A percentile compares a stretch with the other conserved stretches of the same genome.
These are phyloP conservation scores for Hymenoscyphus infarciens DNA, from an alignment of 2,329 filamentous ascomycete genomes.

Conservation along the genomic window DNA sequence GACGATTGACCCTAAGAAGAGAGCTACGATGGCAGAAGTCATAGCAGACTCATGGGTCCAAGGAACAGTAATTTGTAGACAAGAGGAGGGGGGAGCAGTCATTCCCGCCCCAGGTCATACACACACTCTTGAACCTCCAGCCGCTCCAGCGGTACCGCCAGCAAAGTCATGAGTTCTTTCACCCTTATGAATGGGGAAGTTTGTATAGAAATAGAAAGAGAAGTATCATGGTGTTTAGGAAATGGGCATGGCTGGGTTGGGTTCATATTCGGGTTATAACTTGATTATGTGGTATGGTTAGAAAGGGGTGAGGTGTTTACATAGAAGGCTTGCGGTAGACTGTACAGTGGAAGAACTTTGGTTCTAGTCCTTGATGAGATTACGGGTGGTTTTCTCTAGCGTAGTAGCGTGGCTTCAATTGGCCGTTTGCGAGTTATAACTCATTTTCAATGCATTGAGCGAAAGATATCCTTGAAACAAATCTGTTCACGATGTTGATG, in stretches of 20 bases:
- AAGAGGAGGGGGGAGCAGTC: conserved; percentile 69
- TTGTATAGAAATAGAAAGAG: conserved; percentile 17
- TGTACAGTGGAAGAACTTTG: conserved; percentile 23
- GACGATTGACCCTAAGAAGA: conserved; percentile 76
- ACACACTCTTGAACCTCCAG: conserved; percentile 77
- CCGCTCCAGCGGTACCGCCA: conserved; percentile 37
- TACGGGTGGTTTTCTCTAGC: background rate
- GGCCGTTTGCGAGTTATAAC: conserved; percentile 6
- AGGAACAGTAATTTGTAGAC: conserved; percentile 77
- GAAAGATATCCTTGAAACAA: conserved; percentile 1
- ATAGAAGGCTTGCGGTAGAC: conserved; percentile 23
- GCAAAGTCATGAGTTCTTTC: conserved; percentile 20
- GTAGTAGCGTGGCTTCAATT: conserved; percentile 3
- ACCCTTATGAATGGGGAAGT: background rate
- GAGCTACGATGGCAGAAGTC: conserved; percentile 83
- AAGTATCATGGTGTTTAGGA: conserved; percentile 19
- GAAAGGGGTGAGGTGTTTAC: conserved; percentile 13
- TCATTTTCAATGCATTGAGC: conserved; percentile 10
- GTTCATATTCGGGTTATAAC: background rate
- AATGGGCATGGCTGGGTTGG: conserved; percentile 8
- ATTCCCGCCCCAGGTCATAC: conserved; percentile 72
- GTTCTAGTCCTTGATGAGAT: conserved; percentile 7
- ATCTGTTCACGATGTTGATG: background rate
- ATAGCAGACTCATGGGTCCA: conserved; percentile 87
- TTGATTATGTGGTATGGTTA: conserved; percentile 11